Conservation (phyloP, 495 filamentous ascomycete genomes). For the Paragyromitra xinjiangensis region DNA sequence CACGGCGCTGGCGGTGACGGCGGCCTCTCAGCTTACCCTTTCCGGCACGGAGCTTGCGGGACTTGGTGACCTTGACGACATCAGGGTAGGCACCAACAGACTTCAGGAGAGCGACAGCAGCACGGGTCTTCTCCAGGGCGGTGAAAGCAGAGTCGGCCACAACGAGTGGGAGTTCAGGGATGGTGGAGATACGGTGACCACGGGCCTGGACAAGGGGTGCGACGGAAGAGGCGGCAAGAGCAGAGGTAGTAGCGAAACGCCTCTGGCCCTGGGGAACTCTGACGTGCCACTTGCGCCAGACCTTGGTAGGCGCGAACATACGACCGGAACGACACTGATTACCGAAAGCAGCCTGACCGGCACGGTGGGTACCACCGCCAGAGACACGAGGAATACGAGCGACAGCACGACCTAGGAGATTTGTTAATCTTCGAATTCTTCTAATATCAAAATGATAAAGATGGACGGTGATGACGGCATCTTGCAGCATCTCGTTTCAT, state of each 20-base stretch:
- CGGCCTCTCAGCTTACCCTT: slow-evolving; percentile 97
- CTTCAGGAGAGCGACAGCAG: slow-evolving; percentile 84
- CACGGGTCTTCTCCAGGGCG: slow-evolving; percentile 85
- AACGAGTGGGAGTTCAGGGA: slow-evolving; percentile 96
- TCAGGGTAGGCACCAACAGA: slow-evolving; percentile 89
- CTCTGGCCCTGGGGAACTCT: slow-evolving; percentile 99
- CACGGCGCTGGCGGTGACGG: slow-evolving; percentile 95
- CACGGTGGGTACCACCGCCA: slow-evolving; percentile 99
- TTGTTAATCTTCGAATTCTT: slow-evolving; percentile 43
- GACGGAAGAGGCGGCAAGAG: slow-evolving; percentile 93
- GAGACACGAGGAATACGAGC: slow-evolving; percentile 99
- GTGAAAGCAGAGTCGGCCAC: slow-evolving; percentile 87
- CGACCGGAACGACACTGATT: slow-evolving; percentile 99
- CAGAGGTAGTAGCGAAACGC: slow-evolving; percentile 96
- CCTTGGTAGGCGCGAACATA: slow-evolving; percentile 99
- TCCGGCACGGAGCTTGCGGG: slow-evolving; percentile 92
- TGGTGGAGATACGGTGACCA: slow-evolving; percentile 89
- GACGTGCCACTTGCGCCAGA: slow-evolving; percentile 99
- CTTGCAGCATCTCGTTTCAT: not conserved
- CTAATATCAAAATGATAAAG: slow-evolving; percentile 4
- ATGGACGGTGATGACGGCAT: not conserved
- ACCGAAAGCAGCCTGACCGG: slow-evolving; percentile 99
- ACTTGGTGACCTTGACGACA: slow-evolving; percentile 90
- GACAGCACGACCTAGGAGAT: slow-evolving; percentile 84
- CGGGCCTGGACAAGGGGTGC: slow-evolving; percentile 94